These are phyloP conservation scores for Marchantia paleacea DNA, from an alignment of 225 moss, liverwort and hornwort species.

Conservation along the genomic window DNA sequence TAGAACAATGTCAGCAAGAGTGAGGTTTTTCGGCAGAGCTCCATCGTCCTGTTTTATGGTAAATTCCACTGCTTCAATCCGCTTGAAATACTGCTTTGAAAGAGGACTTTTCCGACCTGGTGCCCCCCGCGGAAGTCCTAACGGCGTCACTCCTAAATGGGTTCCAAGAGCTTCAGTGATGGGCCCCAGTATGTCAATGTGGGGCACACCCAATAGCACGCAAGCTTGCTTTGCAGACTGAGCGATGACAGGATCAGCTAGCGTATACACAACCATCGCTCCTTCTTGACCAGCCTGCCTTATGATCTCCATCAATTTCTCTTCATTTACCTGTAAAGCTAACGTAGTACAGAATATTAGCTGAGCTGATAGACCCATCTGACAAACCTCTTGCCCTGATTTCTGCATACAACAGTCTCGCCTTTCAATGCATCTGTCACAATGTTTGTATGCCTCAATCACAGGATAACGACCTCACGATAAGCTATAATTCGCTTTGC, in stretches of 20 bases:
- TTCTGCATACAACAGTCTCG: too few relatives aligned
- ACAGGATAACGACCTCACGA: too few relatives aligned
- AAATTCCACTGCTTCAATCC: conserved; percentile 94
- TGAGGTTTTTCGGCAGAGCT: conserved; percentile 79
- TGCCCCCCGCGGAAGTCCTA: conserved; percentile 82
- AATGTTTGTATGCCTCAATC: too few relatives aligned
- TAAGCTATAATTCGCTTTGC: too few relatives aligned
- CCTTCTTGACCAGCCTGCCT: conserved; percentile 72
- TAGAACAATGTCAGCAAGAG: conserved; percentile 70
- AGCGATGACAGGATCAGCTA: conserved; percentile 81
- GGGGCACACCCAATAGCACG: conserved; percentile 70
- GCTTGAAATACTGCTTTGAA: conserved; percentile 91
- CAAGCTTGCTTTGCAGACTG: conserved; percentile 78
- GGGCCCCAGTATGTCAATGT: conserved; percentile 81
- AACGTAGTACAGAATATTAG: not conserved
- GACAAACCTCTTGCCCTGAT: too few relatives aligned
- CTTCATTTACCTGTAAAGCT: conserved; percentile 66
- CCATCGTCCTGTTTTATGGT: conserved; percentile 96
- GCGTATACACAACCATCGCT: conserved; percentile 79
- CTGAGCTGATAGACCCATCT: too few relatives aligned
- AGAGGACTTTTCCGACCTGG: conserved; percentile 67
- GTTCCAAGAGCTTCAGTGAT: conserved; percentile 73
- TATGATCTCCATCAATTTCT: conserved; percentile 75
- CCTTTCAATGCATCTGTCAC: too few relatives aligned
- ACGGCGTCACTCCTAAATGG: conserved; percentile 83